These are phyloP conservation scores for Aspergillus mulundensis DNA, from an alignment of 495 filamentous ascomycete genomes.

Conservation along the genomic window DNA sequence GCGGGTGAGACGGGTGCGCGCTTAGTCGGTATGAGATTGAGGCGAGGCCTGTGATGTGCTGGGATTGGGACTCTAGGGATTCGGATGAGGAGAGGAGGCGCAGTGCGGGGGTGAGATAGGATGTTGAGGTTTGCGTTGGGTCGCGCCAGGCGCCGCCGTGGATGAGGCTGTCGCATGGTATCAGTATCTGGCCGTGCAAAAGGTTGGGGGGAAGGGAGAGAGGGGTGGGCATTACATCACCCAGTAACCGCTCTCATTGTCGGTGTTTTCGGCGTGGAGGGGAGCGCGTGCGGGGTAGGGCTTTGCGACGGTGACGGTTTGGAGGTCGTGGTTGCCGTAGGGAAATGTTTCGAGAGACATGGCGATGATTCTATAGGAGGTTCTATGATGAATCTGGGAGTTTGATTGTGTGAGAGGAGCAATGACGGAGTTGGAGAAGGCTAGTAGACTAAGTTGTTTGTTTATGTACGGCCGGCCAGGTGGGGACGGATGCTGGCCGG, in stretches of 20 bases:
- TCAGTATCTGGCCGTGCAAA: not conserved
- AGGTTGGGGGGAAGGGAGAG: no score
- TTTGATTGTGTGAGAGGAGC: not conserved
- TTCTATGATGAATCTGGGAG: not conserved
- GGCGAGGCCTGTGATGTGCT: conserved; percentile 56
- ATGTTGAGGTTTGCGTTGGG: conserved; percentile 51
- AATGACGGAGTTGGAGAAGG: not conserved
- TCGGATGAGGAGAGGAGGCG: conserved; percentile 43
- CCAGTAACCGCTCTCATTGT: conserved; percentile 31
- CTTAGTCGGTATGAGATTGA: conserved; percentile 80
- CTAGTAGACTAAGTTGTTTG: not conserved
- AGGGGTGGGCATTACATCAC: no score
- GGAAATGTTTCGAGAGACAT: conserved; percentile 24
- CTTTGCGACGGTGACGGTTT: conserved; percentile 30
- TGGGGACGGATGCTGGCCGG: not conserved
- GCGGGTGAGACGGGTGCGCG: conserved; percentile 59
- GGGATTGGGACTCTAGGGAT: conserved; percentile 1
- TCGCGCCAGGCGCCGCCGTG: conserved; percentile 92
- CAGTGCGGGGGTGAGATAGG: conserved; percentile 45
- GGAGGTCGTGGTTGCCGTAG: conserved; percentile 32
- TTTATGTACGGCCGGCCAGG: not conserved
- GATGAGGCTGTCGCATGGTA: conserved; percentile 55
- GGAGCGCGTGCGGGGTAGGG: conserved; percentile 11
- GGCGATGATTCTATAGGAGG: not conserved
- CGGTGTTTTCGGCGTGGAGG: not conserved